Evolutionary conservation across 805 yeast genomes (phyloP), one percentile per base, ranked within the genome.

Genomic region (Metschnikowia koreensis): DNA sequence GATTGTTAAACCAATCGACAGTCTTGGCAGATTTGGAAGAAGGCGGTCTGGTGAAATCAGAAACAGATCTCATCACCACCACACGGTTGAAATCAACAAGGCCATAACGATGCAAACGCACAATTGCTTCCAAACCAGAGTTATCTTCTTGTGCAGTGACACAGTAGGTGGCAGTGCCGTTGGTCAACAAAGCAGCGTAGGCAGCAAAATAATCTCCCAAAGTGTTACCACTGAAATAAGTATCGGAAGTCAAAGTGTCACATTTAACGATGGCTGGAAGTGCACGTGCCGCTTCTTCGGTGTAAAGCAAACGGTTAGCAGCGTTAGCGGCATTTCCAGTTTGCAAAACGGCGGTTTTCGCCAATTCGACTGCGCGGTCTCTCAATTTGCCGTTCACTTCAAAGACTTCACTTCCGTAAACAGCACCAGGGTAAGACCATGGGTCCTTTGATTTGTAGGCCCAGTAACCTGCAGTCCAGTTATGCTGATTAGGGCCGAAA

Each of bases 131-230:
- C 60, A 83, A 74, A 13, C 83, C 70, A 16, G 87, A 87, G 62
- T 82, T 80, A 63, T 83, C 88, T 65, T 83, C 89, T 65, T 83
- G 86, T 49, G 84, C 86, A 42, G 86, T 77, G 39, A 82, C 62
- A 65, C 86, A 81, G 71, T 81, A 83, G 13, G 66, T 67, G 28
- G 81, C 86, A 36, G 83, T 73, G 50, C 83, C 83, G 61, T 83
- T 83, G 56, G 87, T 77, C 62, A 82, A 63, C 54, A 81, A 57
- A n/a, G 57, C 53, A 34, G 84, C 73, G 61, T 69, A 77, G 64
- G 72, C 71, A 28, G 74, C 63, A 60, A 81, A 80, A 57, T 81
- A 69, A 60, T 80, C 76, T 52, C 75, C 77, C 59, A 83, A 71
- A 13, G 66, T 65, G 44, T 72, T 66, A 54, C 88, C 88, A 44